A percentile compares a stretch with the other conserved stretches of the same genome.
Evolutionary conservation across 2,329 filamentous ascomycete genomes (phyloP).

Genomic region (Diaporthe humulicola): DNA sequence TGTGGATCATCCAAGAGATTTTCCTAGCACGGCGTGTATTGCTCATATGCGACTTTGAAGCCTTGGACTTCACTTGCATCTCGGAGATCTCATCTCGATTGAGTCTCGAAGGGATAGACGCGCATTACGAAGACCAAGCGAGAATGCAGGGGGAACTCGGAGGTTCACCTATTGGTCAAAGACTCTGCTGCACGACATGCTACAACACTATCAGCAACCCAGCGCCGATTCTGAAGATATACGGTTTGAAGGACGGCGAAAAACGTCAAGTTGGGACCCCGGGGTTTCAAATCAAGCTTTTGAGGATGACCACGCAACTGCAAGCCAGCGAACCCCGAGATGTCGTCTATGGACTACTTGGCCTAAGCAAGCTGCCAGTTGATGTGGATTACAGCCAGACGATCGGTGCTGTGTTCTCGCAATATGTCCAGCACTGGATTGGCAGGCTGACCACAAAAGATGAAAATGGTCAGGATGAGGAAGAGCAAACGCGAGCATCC

Average conservation of each 20-base stretch:
- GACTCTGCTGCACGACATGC: neutral
- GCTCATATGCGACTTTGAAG: neutral
- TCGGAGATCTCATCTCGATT: neutral
- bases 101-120: neutral
- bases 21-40: neutral
- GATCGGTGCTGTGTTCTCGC: neutral
- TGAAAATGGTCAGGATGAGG: neutral
- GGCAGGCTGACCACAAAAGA: neutral
- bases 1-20: conserved; percentile 6
- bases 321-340: conserved; percentile 1
- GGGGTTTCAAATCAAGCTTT: neutral
- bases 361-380: neutral
- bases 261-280: neutral
- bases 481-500: neutral
- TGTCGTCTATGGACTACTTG: neutral
- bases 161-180: neutral
- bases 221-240: neutral
- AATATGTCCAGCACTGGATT: neutral
- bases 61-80: neutral
- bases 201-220: neutral
- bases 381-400: conserved; percentile 3
- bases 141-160: neutral
- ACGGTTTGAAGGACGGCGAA: neutral
- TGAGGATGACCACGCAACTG: neutral
- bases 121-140: neutral